Evolutionary conservation across 371 early-diverging fungal species (phyloP), one percentile per base, ranked within the genome.

Genomic region (Nematocida minor): DNA sequence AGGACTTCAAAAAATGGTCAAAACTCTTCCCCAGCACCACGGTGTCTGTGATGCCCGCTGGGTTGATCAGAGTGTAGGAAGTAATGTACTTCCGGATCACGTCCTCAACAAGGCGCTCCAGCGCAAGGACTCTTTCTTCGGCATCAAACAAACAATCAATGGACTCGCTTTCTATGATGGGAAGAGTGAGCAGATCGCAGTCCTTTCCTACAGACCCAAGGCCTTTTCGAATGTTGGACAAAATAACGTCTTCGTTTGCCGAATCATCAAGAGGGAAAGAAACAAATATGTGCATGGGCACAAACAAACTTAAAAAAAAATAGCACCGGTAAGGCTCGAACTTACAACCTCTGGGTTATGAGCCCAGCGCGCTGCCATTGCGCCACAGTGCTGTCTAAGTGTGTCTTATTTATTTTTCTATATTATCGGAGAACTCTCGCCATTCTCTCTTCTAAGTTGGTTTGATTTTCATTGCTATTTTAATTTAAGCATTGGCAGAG

Each of bases 291-390:
- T 74, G 77, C 77, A 74, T 74, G 77, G 77, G 64, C 20, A 32
- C 7, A 74, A 74, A 64, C 11, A 74, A 40, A 62, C 32, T 20
- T 27, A 44, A 71, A 60, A 74, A 74, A 66, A 54, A 64, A 27
- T 74, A 74, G 77, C 77, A 74, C 77, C 64, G 77, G 77, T 74
- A 74, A 74, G 77, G 64, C 63, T 74, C 77, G 77, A 74, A 74
- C 77, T 74, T 74, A 74, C 77, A 63, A 74, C 77, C 77, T 74
- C 77, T 74, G 77, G 77, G 77, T 74, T 74, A 74, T 74, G 77
- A 64, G 77, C 77, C 77, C 77, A 74, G 77, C 77, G 77, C 77
- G 77, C 77, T 74, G 63, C 77, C 77, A 74, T 64, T 74, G 77
- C 77, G 77, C 77, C 64, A 74, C 77, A 74, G 77, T 74, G 77